These are phyloP conservation scores for Sequoiadendron giganteum DNA, from an alignment of 75 land plant species.

Conservation along the genomic window DNA sequence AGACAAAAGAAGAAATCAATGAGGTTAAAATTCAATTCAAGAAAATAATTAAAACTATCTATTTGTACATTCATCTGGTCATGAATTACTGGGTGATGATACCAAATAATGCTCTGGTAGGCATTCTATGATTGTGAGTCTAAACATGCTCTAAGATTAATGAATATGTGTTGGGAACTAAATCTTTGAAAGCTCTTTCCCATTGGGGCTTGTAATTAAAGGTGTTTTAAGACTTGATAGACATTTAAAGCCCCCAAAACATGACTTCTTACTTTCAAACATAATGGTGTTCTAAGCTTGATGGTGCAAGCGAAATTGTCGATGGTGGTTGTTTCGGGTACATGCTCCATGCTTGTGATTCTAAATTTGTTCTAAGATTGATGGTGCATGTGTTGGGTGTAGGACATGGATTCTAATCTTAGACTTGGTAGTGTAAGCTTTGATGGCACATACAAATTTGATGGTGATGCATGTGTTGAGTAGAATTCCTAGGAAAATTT, in stretches of 20 bases:
- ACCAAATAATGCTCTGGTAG: background rate
- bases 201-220: background rate
- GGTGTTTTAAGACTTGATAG: background rate
- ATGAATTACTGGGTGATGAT: background rate
- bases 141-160: background rate
- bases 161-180: background rate
- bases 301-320: too few relatives aligned
- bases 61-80: background rate
- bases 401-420: background rate
- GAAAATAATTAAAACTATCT: background rate
- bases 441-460: background rate
- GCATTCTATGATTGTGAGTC: background rate
- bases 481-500: background rate
- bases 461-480: background rate
- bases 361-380: background rate
- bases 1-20: conserved; percentile 8
- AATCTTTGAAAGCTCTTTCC: background rate
- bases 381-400: background rate
- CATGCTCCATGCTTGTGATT: background rate
- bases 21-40: background rate
- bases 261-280: background rate
- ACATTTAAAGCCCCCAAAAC: too few relatives aligned
- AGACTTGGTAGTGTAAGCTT: background rate
- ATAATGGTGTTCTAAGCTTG: background rate
- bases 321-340: background rate